Evolutionary conservation across 2,329 filamentous ascomycete genomes (phyloP).

Genomic region (Orbilia brochopaga): DNA sequence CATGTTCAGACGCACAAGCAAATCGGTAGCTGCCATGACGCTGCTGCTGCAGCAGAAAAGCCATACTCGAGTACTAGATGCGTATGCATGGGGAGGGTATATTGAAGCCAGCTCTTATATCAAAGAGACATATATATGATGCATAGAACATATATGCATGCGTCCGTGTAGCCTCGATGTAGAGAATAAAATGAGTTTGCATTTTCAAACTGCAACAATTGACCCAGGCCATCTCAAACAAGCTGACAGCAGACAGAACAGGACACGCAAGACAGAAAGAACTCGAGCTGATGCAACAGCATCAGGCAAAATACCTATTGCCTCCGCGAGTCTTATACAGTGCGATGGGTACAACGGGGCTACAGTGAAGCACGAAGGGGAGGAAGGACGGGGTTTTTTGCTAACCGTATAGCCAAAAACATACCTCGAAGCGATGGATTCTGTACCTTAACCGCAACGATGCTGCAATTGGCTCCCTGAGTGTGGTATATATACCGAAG

Average conservation of each 20-base stretch:
- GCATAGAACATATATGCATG: no score
- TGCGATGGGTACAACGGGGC: not conserved
- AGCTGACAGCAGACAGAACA: not conserved
- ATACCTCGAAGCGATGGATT: conserved; percentile 47
- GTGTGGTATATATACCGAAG: conserved; percentile 3
- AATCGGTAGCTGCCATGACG: no score
- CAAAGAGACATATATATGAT: no score
- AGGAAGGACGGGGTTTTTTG: not conserved
- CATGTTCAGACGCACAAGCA: no score
- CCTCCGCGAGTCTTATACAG: not conserved
- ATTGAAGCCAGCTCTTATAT: no score
- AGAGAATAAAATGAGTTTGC: not conserved
- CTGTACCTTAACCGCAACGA: conserved; percentile 40
- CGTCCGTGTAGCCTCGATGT: no score
- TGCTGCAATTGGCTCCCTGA: conserved; percentile 28
- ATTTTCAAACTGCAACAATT: conserved; percentile 7
- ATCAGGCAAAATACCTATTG: not conserved
- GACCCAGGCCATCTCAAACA: not conserved
- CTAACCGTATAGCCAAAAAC: conserved; percentile 25
- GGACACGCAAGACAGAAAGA: not conserved
- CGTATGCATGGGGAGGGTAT: no score
- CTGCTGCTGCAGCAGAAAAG: no score
- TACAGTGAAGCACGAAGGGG: not conserved
- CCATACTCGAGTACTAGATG: no score
- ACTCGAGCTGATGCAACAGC: not conserved